Evolutionary conservation across 2,329 filamentous ascomycete species (phyloP).

Genomic region (Hymenoscyphus fructigenus): DNA sequence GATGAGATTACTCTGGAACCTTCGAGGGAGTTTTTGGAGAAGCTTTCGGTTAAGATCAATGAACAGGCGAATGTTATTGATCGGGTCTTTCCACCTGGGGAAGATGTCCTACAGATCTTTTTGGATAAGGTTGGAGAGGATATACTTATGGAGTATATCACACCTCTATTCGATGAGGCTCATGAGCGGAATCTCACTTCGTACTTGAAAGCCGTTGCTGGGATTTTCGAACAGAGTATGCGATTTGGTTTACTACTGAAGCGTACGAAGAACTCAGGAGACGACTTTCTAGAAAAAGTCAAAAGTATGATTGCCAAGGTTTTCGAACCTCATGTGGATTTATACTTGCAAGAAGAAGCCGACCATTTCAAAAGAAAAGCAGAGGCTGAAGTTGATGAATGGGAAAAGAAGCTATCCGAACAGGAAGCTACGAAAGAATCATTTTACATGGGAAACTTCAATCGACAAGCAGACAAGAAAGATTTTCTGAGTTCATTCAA

Average conservation of each 20-base stretch:
- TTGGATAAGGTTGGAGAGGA: slow-evolving; percentile 82
- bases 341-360: slow-evolving; percentile 89
- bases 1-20: slow-evolving; percentile 76
- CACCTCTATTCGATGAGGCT: slow-evolving; percentile 80
- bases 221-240: slow-evolving; percentile 82
- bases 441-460: slow-evolving; percentile 94
- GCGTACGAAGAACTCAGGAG: slow-evolving; percentile 61
- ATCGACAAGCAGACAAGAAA: slow-evolving; percentile 90
- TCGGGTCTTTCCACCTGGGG: slow-evolving; percentile 72
- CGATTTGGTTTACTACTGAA: slow-evolving; percentile 72
- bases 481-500: slow-evolving; percentile 97
- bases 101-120: slow-evolving; percentile 73
- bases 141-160: slow-evolving; percentile 80
- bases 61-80: slow-evolving; percentile 80
- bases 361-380: slow-evolving; percentile 78
- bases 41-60: slow-evolving; percentile 71
- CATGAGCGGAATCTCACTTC: slow-evolving; percentile 72
- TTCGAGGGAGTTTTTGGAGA: slow-evolving; percentile 77
- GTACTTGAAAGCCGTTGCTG: slow-evolving; percentile 84
- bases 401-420: slow-evolving; percentile 90
- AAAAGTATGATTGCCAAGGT: slow-evolving; percentile 67
- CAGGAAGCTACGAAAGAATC: slow-evolving; percentile 89
- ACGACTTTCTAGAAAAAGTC: slow-evolving; percentile 62
- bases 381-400: slow-evolving; percentile 73
- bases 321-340: slow-evolving; percentile 90